These are phyloP conservation scores for Ammopiptanthus mongolicus DNA, from an alignment of 306 rosid species.

Conservation along the genomic window DNA sequence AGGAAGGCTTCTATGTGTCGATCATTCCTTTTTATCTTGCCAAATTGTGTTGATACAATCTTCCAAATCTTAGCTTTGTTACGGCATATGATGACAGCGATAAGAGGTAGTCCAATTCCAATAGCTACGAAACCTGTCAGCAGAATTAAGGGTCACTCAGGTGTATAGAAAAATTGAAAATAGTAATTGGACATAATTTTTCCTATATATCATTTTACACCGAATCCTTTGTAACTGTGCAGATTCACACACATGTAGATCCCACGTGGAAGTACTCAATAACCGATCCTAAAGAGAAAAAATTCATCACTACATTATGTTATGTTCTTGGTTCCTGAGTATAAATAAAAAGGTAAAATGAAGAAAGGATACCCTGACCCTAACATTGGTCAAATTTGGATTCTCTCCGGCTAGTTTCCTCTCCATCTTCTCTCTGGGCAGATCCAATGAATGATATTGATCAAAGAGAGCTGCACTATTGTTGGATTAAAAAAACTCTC, in stretches of 20 bases:
- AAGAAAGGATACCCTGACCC: background rate
- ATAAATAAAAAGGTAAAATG: background rate
- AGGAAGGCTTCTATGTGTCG: constrained; percentile 32
- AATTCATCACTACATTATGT: background rate
- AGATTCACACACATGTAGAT: background rate
- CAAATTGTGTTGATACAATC: constrained; percentile 2
- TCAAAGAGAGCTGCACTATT: too few species aligned
- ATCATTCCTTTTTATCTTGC: constrained; percentile 13
- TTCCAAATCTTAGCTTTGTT: constrained; percentile 28
- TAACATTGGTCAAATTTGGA: too few species aligned
- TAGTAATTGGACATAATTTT: background rate
- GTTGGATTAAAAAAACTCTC: too few species aligned
- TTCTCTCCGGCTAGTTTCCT: too few species aligned
- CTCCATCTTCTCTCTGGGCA: too few species aligned
- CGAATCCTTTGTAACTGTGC: background rate
- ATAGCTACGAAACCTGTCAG: constrained; percentile 31
- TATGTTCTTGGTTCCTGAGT: background rate
- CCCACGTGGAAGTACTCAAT: background rate
- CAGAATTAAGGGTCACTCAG: background rate
- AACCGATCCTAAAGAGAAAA: background rate
- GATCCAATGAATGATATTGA: too few species aligned
- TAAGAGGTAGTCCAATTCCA: constrained; percentile 38
- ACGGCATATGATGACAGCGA: constrained; percentile 34
- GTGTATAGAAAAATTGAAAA: background rate
- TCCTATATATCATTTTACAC: background rate